phyloP scores from a whole-genome alignment of 1,139 yeast species.

The Scheffersomyces parashehatae region DNA sequence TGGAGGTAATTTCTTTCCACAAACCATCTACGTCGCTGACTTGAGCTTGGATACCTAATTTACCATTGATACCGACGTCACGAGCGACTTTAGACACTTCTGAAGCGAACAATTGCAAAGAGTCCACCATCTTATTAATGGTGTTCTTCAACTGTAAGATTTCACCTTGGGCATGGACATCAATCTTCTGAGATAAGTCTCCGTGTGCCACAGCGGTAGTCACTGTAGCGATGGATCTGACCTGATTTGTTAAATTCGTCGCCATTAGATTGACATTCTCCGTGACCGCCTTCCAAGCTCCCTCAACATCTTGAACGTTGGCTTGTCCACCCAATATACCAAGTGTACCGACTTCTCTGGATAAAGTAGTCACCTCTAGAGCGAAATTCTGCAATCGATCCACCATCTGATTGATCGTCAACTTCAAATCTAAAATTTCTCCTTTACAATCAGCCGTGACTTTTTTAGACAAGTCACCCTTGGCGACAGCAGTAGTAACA shows the following conservation, averaged over 20 bases:
- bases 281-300: slow-evolving; percentile 91
- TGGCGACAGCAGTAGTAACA: slow-evolving; percentile 91
- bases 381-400: slow-evolving; percentile 87
- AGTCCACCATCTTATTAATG: slow-evolving; percentile 89
- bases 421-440: slow-evolving; percentile 76
- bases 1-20: slow-evolving; percentile 92
- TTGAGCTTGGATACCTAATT: slow-evolving; percentile 88
- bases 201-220: slow-evolving; percentile 94
- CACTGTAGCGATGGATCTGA: slow-evolving; percentile 85
- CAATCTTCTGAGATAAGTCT: slow-evolving; percentile 83
- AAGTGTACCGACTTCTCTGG: slow-evolving; percentile 86
- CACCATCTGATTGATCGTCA: slow-evolving; percentile 83
- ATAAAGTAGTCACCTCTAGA: slow-evolving; percentile 82
- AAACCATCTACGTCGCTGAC: slow-evolving; percentile 88
- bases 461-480: slow-evolving; percentile 81
- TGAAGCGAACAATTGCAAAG: slow-evolving; percentile 81
- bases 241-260: slow-evolving; percentile 83
- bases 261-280: slow-evolving; percentile 92
- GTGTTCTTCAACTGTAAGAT: slow-evolving; percentile 75
- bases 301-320: slow-evolving; percentile 88
- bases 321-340: slow-evolving; percentile 93
- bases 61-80: slow-evolving; percentile 92
- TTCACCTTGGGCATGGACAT: slow-evolving; percentile 89
- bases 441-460: slow-evolving; percentile 91
- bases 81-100: slow-evolving; percentile 90